Conservation (phyloP, 148 eudicot species). For the Persicaria maculosa region DNA sequence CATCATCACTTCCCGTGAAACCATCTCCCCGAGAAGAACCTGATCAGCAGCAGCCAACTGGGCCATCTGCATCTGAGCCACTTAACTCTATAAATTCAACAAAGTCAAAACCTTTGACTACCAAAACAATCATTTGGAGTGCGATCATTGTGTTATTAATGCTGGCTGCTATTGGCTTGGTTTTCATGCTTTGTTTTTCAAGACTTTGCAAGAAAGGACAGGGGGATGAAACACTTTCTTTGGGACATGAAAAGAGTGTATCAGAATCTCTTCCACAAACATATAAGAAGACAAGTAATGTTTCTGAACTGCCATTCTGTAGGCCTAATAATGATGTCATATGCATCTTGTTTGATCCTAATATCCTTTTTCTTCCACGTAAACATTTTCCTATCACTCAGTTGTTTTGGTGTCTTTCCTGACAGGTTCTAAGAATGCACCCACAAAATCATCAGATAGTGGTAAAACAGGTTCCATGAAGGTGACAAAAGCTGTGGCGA, state of each 20-base stretch:
- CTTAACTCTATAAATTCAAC: constrained; percentile 24
- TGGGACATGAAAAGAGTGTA: constrained; percentile 26
- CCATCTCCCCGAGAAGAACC: constrained; percentile 38
- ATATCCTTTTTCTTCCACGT: background rate
- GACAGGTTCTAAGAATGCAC: constrained; percentile 32
- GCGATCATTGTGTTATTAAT: constrained; percentile 39
- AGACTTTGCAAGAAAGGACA: constrained; percentile 46
- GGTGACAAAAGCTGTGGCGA: constrained; percentile 16
- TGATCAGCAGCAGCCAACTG: constrained; percentile 17
- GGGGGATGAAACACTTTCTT: constrained; percentile 20
- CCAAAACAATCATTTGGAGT: constrained; percentile 36
- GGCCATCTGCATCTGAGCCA: constrained; percentile 30
- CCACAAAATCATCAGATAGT: constrained; percentile 23
- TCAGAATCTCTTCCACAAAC: constrained; percentile 31
- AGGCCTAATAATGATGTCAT: background rate
- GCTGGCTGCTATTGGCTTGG: constrained; percentile 41
- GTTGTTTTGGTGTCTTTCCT: background rate
- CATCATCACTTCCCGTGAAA: constrained; percentile 33
- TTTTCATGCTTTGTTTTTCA: constrained; percentile 42
- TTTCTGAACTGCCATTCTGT: background rate
- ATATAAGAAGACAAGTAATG: constrained; percentile 30
- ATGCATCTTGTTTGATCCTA: background rate
- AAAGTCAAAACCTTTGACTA: constrained; percentile 17
- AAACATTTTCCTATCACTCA: constrained; percentile 1
- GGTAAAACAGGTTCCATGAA: constrained; percentile 27